Base-by-base conservation (phyloP, 495 filamentous ascomycete species). In the Hypoxylon trugodes region DNA sequence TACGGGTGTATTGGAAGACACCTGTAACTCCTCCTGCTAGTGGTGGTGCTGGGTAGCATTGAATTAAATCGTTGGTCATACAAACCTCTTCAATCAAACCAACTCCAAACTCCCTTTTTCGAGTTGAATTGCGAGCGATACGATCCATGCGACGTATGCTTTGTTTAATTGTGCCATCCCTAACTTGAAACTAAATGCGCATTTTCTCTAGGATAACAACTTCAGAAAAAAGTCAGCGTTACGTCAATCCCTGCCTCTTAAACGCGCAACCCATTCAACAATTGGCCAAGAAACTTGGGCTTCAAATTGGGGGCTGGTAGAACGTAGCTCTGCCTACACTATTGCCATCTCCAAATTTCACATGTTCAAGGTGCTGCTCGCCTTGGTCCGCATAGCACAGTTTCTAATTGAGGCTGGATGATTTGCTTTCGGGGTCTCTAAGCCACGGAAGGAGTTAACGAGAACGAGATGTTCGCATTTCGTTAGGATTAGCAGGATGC, bases 391-490 rank as follows among this genome's bases (percentile, higher is more conserved):
- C 21, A 5, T 42, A 22, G 38, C 25, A 47, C 24, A 55, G 33
- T 3, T 37, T 59, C 12, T 46, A 26, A 13, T 69, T 19, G 30
- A 52, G 55, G 35, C 67, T 55, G 19, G 71, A 55, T 13, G 68
- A 49, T 6, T 67, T 43, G 1, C 77, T 33, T 69, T 69, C 0
- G 76, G 70, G 6, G 70, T 67, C 33, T 80, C 77, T 4, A 80
- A 59, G 1, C 77, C 77, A 16, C 69, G 74, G 54, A 80, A 78
- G 0, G 75, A 76, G 41, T 78, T 80, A 24, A 80, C 71, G 18
- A 80, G 65, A 1, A 74, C 28, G 4, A 80, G 69, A 53, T 78
- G 77, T 40, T 77, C 68, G 1, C 75, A 76, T 49, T 80, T 80
- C 13, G 61, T 58, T 2, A 62, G 41, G 0, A 57, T 51, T 10